Evolutionary conservation across 192 early-diverging fungal genomes (phyloP), one percentile per base, ranked within the genome.

Genomic region (Backusella circina): DNA sequence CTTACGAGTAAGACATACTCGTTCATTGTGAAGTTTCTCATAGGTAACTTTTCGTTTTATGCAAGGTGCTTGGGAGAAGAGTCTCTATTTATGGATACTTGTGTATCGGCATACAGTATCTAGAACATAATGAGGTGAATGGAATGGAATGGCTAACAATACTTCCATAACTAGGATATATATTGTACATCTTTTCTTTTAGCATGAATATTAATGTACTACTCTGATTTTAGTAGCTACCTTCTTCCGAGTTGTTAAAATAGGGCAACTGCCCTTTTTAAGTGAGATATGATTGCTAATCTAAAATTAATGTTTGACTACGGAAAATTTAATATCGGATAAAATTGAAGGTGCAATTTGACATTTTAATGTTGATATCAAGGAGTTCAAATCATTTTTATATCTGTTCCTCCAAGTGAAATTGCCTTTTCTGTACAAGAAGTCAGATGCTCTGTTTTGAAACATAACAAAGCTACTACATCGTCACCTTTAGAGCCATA

Each of bases 301-400:
- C 0, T 13, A 26, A 61, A 57, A 12, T 15, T 15, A 44, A 28
- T 28, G 7, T 3, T 23, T 28, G 23, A 61, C 28, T 26, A 26
- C 54, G 54, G 54, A 61, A 61, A 61, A 26, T 61, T 61, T 61
- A 61, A 61, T 28, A 61, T 61, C 54, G 54, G 54, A 61, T 10
- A 28, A 47, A 47, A 61, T 61, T 10, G 10, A 51, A 61, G 54
- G 21, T 23, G 23, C 51, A 61, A 23, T 28, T 57, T 57, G 26
- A 61, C 54, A 61, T 23, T 12, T 61, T 21, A 21, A 21, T 8
- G 21, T 51, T 7, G 18, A 51, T n/a, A 51, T 21, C 47, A 15
- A 16, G 13, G 13, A 50, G 2, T 18, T 18, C 47, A 50, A 10
- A 21, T n/a, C 15, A 39, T 44, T 44, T 51, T 21, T 47, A 47